Evolutionary conservation across 768 basidiomycete species (phyloP).

Genomic region (Suillus americanus): DNA sequence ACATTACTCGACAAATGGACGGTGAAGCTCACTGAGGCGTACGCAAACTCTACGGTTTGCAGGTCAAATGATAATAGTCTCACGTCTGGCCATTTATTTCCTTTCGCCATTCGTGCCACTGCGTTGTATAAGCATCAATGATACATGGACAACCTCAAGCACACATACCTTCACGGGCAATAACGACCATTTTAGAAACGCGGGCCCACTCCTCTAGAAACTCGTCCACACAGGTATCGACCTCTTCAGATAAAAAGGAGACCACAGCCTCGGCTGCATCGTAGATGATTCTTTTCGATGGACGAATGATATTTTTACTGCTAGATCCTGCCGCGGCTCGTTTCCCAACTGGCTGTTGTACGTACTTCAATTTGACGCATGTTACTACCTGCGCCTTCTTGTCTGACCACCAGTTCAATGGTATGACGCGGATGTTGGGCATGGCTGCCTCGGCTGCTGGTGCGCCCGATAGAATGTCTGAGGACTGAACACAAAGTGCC

Average conservation of each 20-base stretch:
- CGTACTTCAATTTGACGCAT: constrained; percentile 87
- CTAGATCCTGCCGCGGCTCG: constrained; percentile 52
- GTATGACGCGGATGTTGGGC: constrained; percentile 88
- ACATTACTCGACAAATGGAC: neutral
- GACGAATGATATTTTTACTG: constrained; percentile 62
- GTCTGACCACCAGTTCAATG: constrained; percentile 90
- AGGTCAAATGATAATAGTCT: constrained; percentile 87
- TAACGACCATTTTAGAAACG: constrained; percentile 91
- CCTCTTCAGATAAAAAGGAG: constrained; percentile 83
- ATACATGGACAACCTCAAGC: neutral
- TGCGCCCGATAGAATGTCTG: constrained; percentile 77
- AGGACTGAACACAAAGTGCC: constrained; percentile 78
- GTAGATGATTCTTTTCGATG: constrained; percentile 86
- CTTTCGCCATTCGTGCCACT: constrained; percentile 85
- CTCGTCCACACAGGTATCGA: constrained; percentile 85
- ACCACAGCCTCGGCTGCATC: constrained; percentile 88
- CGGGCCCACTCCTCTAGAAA: constrained; percentile 92
- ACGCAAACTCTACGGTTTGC: constrained; percentile 89
- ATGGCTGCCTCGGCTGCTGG: constrained; percentile 90
- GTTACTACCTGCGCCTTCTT: constrained; percentile 81
- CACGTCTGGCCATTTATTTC: constrained; percentile 70
- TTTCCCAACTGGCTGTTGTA: constrained; percentile 82
- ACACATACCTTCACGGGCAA: constrained; percentile 79
- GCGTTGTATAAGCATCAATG: constrained; percentile 8
- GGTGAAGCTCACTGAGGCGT: constrained; percentile 50